phyloP scores from a whole-genome alignment of 768 basidiomycete species.

The Russula vinacea region DNA sequence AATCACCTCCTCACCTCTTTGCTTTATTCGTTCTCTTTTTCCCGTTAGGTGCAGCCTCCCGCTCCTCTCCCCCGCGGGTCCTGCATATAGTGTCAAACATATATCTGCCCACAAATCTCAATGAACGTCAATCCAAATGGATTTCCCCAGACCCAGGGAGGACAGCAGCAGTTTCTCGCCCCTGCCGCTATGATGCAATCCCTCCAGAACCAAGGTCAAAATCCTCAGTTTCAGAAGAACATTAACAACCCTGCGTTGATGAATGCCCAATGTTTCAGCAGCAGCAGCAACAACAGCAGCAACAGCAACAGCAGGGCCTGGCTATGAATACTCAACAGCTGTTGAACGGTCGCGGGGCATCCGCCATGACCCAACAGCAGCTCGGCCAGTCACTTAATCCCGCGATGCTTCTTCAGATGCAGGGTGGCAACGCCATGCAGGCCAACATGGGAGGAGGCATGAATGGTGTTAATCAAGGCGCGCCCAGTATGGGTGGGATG shows the following conservation, averaged over 20 bases:
- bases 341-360: constrained; percentile 23
- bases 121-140: constrained; percentile 29
- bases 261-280: constrained; percentile 29
- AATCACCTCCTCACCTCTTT: constrained; percentile 1
- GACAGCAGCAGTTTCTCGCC: constrained; percentile 23
- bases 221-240: constrained; percentile 27
- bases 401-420: constrained; percentile 27
- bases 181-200: constrained; percentile 25
- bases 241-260: constrained; percentile 23
- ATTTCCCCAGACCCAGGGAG: constrained; percentile 25
- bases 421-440: constrained; percentile 21
- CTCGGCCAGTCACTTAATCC: constrained; percentile 24
- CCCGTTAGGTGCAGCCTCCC: constrained; percentile 7
- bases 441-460: constrained; percentile 24
- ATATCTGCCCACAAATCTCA: not conserved
- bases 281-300: not conserved
- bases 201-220: constrained; percentile 25
- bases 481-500: constrained; percentile 28
- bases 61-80: not conserved
- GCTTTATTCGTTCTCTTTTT: constrained; percentile 15
- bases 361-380: constrained; percentile 26
- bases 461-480: constrained; percentile 31
- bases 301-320: constrained; percentile 20
- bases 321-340: constrained; percentile 26
- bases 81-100: constrained; percentile 13